Percentiles rank a stretch among this genome's conserved stretches.
Conservation (phyloP, 345 rosid species). For the Isatis tinctoria region DNA sequence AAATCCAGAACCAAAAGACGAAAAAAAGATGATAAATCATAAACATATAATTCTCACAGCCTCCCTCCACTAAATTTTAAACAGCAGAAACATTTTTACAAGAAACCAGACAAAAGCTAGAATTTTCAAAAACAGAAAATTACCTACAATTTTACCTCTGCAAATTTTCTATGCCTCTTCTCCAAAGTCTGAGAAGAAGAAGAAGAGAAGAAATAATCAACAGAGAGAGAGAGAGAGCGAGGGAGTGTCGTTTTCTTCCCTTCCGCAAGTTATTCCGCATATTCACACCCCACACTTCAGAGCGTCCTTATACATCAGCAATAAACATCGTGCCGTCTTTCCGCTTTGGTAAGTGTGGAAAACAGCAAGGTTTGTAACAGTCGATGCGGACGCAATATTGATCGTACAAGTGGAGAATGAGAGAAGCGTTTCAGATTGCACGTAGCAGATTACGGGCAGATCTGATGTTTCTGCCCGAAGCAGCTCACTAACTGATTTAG, state of each 20-base stretch:
- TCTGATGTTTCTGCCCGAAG: conserved; percentile 9
- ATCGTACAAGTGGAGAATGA: conserved; percentile 25
- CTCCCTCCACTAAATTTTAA: neutral
- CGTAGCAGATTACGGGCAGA: conserved; percentile 30
- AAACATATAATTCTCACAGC: neutral
- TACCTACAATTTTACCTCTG: neutral
- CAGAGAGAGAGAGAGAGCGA: neutral
- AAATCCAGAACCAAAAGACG: neutral
- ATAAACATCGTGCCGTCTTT: neutral
- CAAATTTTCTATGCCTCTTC: neutral
- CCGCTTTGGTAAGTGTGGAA: neutral
- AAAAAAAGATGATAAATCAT: neutral
- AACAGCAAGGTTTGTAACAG: conserved; percentile 1
- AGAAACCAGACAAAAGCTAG: neutral
- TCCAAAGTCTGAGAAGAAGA: conserved; percentile 10
- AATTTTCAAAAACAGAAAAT: neutral
- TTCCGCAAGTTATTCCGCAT: conserved; percentile 14
- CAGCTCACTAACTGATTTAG: neutral
- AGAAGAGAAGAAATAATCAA: conserved; percentile 9
- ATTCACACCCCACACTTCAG: neutral
- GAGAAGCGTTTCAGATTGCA: conserved; percentile 22
- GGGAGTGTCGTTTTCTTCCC: conserved; percentile 23
- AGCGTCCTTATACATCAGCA: neutral
- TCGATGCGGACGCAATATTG: conserved; percentile 12
- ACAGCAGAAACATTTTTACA: neutral